Evolutionary conservation across 169 alveolate genomes (phyloP).

Genomic region (Plasmodium vivax): DNA sequence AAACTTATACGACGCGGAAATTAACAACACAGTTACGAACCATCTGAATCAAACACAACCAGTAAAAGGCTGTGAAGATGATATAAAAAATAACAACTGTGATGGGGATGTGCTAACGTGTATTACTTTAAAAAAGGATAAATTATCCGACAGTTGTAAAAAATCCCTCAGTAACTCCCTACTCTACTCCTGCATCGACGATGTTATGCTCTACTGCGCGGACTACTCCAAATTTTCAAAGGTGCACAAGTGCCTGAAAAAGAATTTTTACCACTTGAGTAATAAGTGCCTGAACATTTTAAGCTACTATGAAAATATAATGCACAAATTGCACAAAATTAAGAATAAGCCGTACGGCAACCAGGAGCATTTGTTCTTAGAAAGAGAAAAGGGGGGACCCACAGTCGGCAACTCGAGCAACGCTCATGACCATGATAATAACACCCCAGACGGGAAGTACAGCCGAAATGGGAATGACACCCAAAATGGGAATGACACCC

Average conservation of each 20-base stretch:
- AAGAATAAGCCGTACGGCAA: constrained; percentile 51
- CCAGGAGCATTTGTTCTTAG: constrained; percentile 29
- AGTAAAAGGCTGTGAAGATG: constrained; percentile 70
- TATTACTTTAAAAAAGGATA: constrained; percentile 56
- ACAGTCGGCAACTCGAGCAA: not conserved
- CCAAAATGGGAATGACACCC: not conserved
- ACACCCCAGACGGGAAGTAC: not conserved
- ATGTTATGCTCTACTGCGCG: not conserved
- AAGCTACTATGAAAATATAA: constrained; percentile 59
- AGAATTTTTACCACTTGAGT: constrained; percentile 32
- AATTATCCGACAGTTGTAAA: constrained; percentile 50
- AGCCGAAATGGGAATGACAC: not conserved
- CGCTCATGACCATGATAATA: not conserved
- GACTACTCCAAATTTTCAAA: constrained; percentile 65
- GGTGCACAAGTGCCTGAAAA: constrained; percentile 46
- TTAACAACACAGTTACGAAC: constrained; percentile 26
- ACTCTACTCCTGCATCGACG: constrained; percentile 60
- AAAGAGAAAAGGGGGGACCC: constrained; percentile 7
- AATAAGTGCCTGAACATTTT: constrained; percentile 41
- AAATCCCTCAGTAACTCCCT: constrained; percentile 41
- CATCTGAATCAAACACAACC: constrained; percentile 39
- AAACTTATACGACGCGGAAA: constrained; percentile 52
- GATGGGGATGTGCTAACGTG: constrained; percentile 50
- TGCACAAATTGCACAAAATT: constrained; percentile 63
- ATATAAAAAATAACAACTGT: constrained; percentile 69